Conservation (phyloP, 805 yeast species). For the Starmera caribaea region DNA sequence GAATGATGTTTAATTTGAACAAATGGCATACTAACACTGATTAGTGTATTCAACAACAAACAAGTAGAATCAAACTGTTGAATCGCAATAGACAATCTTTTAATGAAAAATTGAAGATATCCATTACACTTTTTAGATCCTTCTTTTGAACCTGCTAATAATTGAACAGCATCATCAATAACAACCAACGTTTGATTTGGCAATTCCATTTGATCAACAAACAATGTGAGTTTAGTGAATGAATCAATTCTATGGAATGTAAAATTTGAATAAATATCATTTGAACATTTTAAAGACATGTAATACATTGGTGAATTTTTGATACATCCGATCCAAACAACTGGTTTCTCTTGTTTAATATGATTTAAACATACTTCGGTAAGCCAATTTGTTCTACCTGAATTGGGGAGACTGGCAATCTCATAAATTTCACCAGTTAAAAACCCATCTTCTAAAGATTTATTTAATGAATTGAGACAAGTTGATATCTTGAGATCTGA, state of each 20-base stretch:
- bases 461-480: not conserved
- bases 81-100: constrained; percentile 6
- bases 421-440: not conserved
- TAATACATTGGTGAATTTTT: too few species aligned
- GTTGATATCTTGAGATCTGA: not conserved
- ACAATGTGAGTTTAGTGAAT: too few species aligned
- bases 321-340: too few species aligned
- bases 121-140: constrained; percentile 5
- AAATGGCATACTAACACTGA: constrained; percentile 13
- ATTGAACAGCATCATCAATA: not conserved
- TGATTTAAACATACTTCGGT: too few species aligned
- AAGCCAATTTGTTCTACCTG: not conserved
- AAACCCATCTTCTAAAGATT: not conserved
- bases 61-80: constrained; percentile 9
- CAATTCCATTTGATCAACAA: too few species aligned
- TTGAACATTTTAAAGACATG: too few species aligned
- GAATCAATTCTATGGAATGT: too few species aligned
- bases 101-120: constrained; percentile 7
- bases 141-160: not conserved
- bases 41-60: constrained; percentile 10
- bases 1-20: constrained; percentile 6
- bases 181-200: too few species aligned
- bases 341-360: too few species aligned
- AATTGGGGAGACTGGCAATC: not conserved
- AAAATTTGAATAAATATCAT: too few species aligned